A percentile compares a stretch with the other conserved stretches of the same genome.
phyloP scores from a whole-genome alignment of 257 asterid species.

The Craterostigma plantagineum region DNA sequence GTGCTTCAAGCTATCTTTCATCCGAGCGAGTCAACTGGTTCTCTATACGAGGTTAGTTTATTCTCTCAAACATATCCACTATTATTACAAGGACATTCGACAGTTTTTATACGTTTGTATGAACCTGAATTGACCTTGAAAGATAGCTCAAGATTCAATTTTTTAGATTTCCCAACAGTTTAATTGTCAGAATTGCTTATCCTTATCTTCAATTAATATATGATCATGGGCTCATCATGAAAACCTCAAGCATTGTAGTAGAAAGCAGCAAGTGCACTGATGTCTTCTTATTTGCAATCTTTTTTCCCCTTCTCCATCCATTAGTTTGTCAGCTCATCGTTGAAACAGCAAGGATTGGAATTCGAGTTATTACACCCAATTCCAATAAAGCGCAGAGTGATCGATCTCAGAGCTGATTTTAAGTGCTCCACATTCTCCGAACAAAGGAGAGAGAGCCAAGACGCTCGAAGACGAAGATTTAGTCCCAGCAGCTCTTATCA shows the following conservation, averaged over 20 bases:
- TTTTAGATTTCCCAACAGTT: not conserved
- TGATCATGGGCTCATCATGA: no score
- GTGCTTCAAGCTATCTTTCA: constrained; percentile 81
- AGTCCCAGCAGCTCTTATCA: constrained; percentile 78
- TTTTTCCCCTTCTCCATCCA: constrained; percentile 3
- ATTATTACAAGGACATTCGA: not conserved
- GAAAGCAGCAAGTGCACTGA: not conserved
- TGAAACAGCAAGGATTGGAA: constrained; percentile 70
- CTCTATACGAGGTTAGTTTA: constrained; percentile 65
- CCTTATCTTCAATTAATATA: not conserved
- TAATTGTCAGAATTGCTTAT: not conserved
- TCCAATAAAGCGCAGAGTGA: constrained; percentile 40
- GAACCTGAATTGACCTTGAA: not conserved
- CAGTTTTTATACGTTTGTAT: not conserved
- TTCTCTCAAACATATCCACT: no score
- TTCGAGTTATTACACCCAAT: constrained; percentile 67
- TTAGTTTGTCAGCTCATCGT: constrained; percentile 76
- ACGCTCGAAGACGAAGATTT: constrained; percentile 81
- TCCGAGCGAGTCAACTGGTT: constrained; percentile 51
- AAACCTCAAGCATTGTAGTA: no score
- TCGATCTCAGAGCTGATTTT: no score
- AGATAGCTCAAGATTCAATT: no score
- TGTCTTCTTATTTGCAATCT: not conserved
- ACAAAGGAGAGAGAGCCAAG: constrained; percentile 25
- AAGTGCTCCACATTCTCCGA: constrained; percentile 61